Conservation (phyloP, 192 early-diverging fungal genomes). For the Umbelopsis ramanniana region DNA sequence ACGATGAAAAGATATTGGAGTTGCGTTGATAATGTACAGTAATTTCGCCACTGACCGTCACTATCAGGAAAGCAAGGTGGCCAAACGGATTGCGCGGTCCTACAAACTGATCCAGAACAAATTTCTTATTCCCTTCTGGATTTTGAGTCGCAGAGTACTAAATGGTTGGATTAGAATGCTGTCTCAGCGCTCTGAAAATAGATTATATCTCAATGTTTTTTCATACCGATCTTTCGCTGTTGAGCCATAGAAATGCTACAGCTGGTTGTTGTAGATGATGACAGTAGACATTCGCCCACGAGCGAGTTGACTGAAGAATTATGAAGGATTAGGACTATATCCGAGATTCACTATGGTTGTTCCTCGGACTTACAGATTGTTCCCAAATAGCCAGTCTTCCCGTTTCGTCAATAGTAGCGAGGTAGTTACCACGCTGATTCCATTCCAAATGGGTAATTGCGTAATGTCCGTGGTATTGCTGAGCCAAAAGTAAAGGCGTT, state of each 20-base stretch:
- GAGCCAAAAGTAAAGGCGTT: constrained; percentile 22
- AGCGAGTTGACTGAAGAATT: background rate
- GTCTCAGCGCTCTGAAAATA: background rate
- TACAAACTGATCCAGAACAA: constrained; percentile 4
- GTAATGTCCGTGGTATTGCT: constrained; percentile 33
- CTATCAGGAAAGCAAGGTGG: constrained; percentile 35
- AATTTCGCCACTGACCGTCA: constrained; percentile 41
- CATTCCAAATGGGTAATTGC: constrained; percentile 41
- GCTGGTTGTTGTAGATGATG: constrained; percentile 35
- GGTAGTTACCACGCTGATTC: constrained; percentile 37
- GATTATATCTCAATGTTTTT: background rate
- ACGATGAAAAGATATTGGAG: constrained; percentile 32
- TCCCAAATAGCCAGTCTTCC: constrained; percentile 43
- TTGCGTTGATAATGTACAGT: constrained; percentile 43
- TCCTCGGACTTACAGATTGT: constrained; percentile 26
- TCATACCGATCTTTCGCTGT: constrained; percentile 35
- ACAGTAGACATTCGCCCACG: constrained; percentile 5
- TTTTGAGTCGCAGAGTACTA: constrained; percentile 19
- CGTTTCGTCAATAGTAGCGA: constrained; percentile 40
- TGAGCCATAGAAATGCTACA: constrained; percentile 38
- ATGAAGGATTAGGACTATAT: too few species aligned
- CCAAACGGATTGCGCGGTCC: constrained; percentile 45
- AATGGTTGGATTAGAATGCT: background rate
- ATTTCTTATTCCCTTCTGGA: background rate
- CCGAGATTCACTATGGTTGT: too few species aligned